phyloP scores from a whole-genome alignment of 202 grass and related monocot species.

The Setaria italica region DNA sequence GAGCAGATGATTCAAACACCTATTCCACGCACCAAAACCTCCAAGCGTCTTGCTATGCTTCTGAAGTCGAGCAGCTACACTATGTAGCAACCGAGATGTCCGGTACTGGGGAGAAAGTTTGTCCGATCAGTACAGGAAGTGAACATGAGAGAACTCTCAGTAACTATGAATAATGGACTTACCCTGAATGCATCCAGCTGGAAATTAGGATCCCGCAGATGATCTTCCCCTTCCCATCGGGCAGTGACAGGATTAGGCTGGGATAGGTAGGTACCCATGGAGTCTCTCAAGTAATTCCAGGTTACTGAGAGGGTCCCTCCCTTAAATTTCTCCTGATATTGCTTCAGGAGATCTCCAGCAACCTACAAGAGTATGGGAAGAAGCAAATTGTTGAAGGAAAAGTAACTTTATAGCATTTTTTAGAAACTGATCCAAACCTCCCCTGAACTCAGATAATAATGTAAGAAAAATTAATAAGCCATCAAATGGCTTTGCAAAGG shows the following conservation, averaged over 20 bases:
- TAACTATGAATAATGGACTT: slow-evolving; percentile 34
- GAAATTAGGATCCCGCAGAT: slow-evolving; percentile 94
- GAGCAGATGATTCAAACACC: slow-evolving; percentile 97
- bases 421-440: slow-evolving; percentile 8
- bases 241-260: slow-evolving; percentile 98
- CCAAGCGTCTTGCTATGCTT: slow-evolving; percentile 88
- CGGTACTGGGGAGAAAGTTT: slow-evolving; percentile 68
- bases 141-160: background rate
- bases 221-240: slow-evolving; percentile 95
- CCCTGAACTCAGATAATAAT: background rate
- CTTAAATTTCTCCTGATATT: slow-evolving; percentile 91
- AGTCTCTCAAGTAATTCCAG: slow-evolving; percentile 98
- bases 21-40: slow-evolving; percentile 98
- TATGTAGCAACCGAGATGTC: slow-evolving; percentile 91
- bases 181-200: slow-evolving; percentile 98
- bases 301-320: slow-evolving; percentile 85
- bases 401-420: slow-evolving; percentile 17
- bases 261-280: slow-evolving; percentile 88
- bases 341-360: slow-evolving; percentile 91
- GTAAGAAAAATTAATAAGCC: slow-evolving; percentile 4
- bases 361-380: slow-evolving; percentile 57
- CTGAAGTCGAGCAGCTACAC: slow-evolving; percentile 81
- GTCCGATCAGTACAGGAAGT: slow-evolving; percentile 41
- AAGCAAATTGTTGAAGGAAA: slow-evolving; percentile 1
- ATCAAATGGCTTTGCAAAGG: background rate